Evolutionary conservation across 1,284 basidiomycete genomes (phyloP), one percentile per base, ranked within the genome.

Genomic region (Marasmius fiardii): DNA sequence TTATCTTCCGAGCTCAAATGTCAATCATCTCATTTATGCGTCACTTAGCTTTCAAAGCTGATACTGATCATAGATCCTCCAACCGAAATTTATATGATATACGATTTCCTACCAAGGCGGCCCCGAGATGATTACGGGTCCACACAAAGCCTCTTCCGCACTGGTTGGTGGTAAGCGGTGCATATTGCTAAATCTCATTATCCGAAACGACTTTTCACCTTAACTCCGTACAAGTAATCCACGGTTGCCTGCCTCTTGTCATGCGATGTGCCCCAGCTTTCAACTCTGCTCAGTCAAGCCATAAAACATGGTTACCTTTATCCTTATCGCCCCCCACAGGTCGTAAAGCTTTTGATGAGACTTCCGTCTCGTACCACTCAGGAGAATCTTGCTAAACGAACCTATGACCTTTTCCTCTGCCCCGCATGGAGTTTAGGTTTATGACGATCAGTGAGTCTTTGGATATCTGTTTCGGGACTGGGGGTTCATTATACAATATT

Each of bases 241-340:
- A 93, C 18, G 93, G 94, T 1, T 76, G 67, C 2, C 75, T 95
- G 31, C 85, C 89, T 0, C 76, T 95, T 55, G 79, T 82, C 53
- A 80, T 95, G 69, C 90, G 95, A 72, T 94, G 92, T 64, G 92
- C 92, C 0, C 94, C 94, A 0, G 94, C 93, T 0, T 97, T 97
- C 81, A 89, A 96, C 71, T 97, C 96, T 65, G 93, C 92, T 1
- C 80, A 87, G 12, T 81, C 86, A 54, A 57, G 76, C 2, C 94
- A 97, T 70, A 76, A 2, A 86, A 88, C 0, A 70, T 77, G 31
- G 69, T 90, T 39, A 24, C 28, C 43, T 28, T 21, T 21, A n/a
- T 26, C 28, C 6, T 39, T 33, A 44, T n/a, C n/a, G 26, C n/a
- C 35, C 28, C n/a, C 43, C 1, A n/a, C 7, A 80, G 76, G 80